A percentile compares a stretch with the other conserved stretches of the same genome.
Conservation (phyloP, 116 monocot genomes). For the Dioscorea cayenensis region DNA sequence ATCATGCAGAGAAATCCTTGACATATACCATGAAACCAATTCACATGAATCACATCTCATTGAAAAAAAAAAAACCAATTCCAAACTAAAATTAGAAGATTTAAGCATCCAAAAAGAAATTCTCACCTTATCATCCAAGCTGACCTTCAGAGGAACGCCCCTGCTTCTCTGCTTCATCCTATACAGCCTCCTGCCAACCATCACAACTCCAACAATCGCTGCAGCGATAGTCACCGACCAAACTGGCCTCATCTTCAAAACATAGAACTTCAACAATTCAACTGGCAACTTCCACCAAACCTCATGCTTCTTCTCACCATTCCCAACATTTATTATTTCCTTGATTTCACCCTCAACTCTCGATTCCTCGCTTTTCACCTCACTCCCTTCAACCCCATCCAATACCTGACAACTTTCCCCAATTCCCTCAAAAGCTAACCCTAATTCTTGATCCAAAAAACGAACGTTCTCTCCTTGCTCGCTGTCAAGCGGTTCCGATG, state of each 20-base stretch:
- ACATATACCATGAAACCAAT: no score
- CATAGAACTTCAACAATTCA: constrained; percentile 46
- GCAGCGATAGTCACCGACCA: constrained; percentile 61
- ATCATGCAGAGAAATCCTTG: no score
- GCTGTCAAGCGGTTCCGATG: neutral
- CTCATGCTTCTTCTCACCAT: constrained; percentile 1
- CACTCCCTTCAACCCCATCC: neutral
- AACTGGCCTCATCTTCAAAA: constrained; percentile 33
- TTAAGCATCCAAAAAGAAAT: neutral
- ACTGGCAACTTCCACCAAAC: constrained; percentile 69
- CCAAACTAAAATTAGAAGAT: neutral
- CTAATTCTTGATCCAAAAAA: neutral
- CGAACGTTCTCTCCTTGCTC: neutral
- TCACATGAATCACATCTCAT: neutral
- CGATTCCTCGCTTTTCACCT: neutral
- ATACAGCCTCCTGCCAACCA: constrained; percentile 58
- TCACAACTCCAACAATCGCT: constrained; percentile 43
- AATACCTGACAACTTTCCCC: neutral
- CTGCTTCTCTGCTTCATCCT: constrained; percentile 43
- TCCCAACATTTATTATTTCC: neutral
- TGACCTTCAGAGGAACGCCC: constrained; percentile 30
- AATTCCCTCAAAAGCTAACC: neutral
- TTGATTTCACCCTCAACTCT: neutral
- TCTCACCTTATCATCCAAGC: constrained; percentile 60
- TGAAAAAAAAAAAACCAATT: neutral